Evolutionary conservation across 2,329 filamentous ascomycete species (phyloP).

Genomic region (Diaporthe sp.): DNA sequence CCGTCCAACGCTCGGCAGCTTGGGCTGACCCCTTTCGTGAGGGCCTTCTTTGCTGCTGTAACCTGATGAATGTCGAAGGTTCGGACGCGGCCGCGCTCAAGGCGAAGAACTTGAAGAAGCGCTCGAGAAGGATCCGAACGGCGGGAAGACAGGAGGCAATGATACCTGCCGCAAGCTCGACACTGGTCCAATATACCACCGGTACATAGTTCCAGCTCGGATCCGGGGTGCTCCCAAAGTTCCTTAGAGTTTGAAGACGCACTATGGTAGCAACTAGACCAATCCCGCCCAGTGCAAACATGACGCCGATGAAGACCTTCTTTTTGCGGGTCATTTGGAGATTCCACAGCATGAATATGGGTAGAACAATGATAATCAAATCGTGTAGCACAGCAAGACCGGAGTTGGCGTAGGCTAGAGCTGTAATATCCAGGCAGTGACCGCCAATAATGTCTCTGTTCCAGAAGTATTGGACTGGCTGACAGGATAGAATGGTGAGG

Average conservation of each 20-base stretch:
- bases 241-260: constrained; percentile 28
- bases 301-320: constrained; percentile 38
- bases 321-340: constrained; percentile 40
- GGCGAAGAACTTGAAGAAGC: constrained; percentile 34
- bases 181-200: constrained; percentile 38
- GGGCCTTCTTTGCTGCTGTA: not conserved
- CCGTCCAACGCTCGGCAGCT: constrained; percentile 1
- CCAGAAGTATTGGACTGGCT: constrained; percentile 40
- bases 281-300: constrained; percentile 40
- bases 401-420: constrained; percentile 40
- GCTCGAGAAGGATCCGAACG: constrained; percentile 37
- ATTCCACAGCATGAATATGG: constrained; percentile 37
- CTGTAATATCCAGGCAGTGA: constrained; percentile 36
- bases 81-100: constrained; percentile 1
- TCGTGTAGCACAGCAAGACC: constrained; percentile 39
- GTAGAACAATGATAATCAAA: constrained; percentile 37
- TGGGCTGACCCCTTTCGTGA: constrained; percentile 10
- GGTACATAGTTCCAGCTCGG: constrained; percentile 35
- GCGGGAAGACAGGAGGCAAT: constrained; percentile 40
- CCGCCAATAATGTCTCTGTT: constrained; percentile 34
- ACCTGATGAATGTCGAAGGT: constrained; percentile 12
- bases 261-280: constrained; percentile 38
- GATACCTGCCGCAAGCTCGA: constrained; percentile 41
- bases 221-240: constrained; percentile 32
- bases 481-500: constrained; percentile 42